These are phyloP conservation scores for Herpotrichia juniperi DNA, from an alignment of 2,329 filamentous ascomycete genomes.

Conservation along the genomic window DNA sequence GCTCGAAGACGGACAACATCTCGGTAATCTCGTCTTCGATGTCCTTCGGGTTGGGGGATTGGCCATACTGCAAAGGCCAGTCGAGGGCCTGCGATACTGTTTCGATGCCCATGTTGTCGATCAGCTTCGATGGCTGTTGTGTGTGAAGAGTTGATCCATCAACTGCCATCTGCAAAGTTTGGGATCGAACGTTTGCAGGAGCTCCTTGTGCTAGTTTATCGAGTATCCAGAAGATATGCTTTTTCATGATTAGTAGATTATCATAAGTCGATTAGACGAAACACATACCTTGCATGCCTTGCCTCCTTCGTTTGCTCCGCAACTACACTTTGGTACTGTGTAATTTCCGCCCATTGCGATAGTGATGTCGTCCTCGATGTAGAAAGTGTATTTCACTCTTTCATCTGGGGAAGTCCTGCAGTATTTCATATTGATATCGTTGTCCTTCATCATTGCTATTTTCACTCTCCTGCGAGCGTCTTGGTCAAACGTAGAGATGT, in stretches of 20 bases:
- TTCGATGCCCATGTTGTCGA: constrained; percentile 32
- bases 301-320: constrained; percentile 39
- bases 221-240: constrained; percentile 48
- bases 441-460: constrained; percentile 36
- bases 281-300: constrained; percentile 42
- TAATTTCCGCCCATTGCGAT: constrained; percentile 37
- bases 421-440: constrained; percentile 44
- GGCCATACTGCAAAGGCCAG: constrained; percentile 39
- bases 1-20: constrained; percentile 47
- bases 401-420: constrained; percentile 35
- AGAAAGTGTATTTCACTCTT: constrained; percentile 35
- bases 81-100: constrained; percentile 33
- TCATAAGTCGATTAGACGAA: not conserved
- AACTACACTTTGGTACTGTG: constrained; percentile 37
- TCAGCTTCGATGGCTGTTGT: constrained; percentile 34
- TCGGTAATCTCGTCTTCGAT: constrained; percentile 36
- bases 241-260: constrained; percentile 9
- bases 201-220: constrained; percentile 37
- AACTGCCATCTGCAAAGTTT: constrained; percentile 33
- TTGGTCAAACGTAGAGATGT: constrained; percentile 38
- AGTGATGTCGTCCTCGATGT: constrained; percentile 43
- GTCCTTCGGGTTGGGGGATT: constrained; percentile 33
- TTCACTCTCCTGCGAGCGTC: constrained; percentile 38
- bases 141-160: constrained; percentile 43
- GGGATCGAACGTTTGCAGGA: constrained; percentile 24